These are phyloP conservation scores for Pleodorina starrii DNA, from an alignment of 139 green algal species.

Conservation along the genomic window DNA sequence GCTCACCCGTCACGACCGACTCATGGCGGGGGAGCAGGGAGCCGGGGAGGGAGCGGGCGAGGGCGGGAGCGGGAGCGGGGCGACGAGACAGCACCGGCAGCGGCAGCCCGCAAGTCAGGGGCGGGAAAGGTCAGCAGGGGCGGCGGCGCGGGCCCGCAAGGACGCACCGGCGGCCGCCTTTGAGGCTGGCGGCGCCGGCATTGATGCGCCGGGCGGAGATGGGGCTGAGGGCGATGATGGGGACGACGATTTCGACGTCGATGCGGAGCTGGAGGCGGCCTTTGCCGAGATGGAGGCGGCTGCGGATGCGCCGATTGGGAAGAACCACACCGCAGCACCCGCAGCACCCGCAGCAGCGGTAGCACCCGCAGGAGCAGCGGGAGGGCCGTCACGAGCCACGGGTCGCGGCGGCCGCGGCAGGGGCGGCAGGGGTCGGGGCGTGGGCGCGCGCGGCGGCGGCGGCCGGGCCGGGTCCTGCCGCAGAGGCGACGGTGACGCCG, in stretches of 20 bases:
- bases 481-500: background rate
- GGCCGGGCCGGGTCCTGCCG: background rate
- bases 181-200: too few relatives aligned
- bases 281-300: background rate
- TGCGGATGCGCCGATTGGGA: background rate
- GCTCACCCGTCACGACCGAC: conserved; percentile 15
- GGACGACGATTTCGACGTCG: background rate
- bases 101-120: background rate
- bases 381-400: background rate
- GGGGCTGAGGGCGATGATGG: background rate
- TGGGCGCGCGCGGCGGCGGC: background rate
- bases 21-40: background rate
- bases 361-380: background rate
- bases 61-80: background rate
- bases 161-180: background rate
- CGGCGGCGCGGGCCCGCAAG: background rate
- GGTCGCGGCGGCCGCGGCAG: too few relatives aligned
- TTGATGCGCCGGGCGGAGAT: background rate
- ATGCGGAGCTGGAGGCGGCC: conserved; percentile 21
- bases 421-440: too few relatives aligned
- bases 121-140: background rate
- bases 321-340: too few relatives aligned
- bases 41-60: too few relatives aligned
- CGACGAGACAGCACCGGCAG: background rate
- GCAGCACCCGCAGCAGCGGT: background rate